Conservation (phyloP, 129 eudicot genomes). For the Chrysanthemum makinoi region DNA sequence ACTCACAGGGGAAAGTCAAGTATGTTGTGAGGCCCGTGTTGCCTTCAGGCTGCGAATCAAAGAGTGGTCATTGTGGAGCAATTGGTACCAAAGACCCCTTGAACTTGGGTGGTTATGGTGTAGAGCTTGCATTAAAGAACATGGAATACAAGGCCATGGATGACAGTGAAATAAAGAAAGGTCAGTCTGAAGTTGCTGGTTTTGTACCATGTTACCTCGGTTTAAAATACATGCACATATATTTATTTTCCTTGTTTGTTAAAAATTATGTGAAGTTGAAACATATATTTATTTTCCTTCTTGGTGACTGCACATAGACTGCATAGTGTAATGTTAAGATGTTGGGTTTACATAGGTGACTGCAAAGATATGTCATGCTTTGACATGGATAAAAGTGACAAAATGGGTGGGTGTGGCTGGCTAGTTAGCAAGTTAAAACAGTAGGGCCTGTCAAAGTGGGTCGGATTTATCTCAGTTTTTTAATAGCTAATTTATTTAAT, state of each 20-base stretch:
- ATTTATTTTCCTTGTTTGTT: neutral
- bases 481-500: neutral
- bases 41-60: slow-evolving; percentile 85
- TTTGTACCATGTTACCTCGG: neutral
- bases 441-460: neutral
- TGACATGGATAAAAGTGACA: slow-evolving; percentile 3
- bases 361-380: neutral
- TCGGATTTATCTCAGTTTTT: neutral
- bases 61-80: slow-evolving; percentile 70
- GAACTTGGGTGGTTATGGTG: slow-evolving; percentile 96
- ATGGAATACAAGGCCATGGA: slow-evolving; percentile 99
- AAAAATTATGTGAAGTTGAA: neutral
- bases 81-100: slow-evolving; percentile 68
- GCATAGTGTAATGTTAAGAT: neutral
- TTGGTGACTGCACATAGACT: neutral
- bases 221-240: neutral
- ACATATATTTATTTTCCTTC: no score
- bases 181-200: slow-evolving; percentile 35
- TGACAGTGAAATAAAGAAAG: slow-evolving; percentile 84
- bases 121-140: slow-evolving; percentile 97
- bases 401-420: no score
- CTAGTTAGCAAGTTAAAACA: no score
- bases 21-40: slow-evolving; percentile 86
- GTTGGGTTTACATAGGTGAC: neutral
- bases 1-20: slow-evolving; percentile 70